Conservation (phyloP, 305 asterid species). For the Fraxinus platypoda region DNA sequence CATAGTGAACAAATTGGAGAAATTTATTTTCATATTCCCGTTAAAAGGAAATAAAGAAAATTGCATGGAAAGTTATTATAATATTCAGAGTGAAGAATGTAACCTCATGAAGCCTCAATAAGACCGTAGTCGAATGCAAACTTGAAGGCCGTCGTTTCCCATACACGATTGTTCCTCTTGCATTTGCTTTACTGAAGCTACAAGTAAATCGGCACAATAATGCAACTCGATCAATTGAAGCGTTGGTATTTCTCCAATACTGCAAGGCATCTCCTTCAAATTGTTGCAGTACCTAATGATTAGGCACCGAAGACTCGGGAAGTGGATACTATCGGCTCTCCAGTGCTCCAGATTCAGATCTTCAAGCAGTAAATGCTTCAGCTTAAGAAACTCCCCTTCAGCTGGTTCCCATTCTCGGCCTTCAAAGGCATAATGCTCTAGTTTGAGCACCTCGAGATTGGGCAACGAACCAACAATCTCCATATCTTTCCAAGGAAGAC, state of each 20-base stretch:
- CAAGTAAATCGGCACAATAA: background rate
- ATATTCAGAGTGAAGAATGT: background rate
- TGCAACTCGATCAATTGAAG: constrained; percentile 10
- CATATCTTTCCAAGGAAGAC: background rate
- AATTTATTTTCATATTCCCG: background rate
- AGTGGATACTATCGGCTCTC: background rate
- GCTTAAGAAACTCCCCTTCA: background rate
- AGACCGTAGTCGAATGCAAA: background rate
- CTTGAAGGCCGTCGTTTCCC: background rate
- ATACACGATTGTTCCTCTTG: constrained; percentile 6
- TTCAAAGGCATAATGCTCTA: background rate
- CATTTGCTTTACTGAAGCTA: background rate
- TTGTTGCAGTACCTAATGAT: background rate
- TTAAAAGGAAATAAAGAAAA: background rate
- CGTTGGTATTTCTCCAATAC: background rate
- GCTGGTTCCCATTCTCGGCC: background rate
- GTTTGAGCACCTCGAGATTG: background rate
- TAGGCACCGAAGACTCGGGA: constrained; percentile 4
- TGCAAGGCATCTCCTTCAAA: background rate
- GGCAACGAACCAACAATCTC: background rate
- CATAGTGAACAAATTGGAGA: background rate
- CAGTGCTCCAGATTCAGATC: background rate
- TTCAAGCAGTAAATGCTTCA: background rate
- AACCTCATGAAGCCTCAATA: background rate
- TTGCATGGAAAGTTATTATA: background rate